Conservation (phyloP, 2,329 filamentous ascomycete species). For the Scedosporium boydii region DNA sequence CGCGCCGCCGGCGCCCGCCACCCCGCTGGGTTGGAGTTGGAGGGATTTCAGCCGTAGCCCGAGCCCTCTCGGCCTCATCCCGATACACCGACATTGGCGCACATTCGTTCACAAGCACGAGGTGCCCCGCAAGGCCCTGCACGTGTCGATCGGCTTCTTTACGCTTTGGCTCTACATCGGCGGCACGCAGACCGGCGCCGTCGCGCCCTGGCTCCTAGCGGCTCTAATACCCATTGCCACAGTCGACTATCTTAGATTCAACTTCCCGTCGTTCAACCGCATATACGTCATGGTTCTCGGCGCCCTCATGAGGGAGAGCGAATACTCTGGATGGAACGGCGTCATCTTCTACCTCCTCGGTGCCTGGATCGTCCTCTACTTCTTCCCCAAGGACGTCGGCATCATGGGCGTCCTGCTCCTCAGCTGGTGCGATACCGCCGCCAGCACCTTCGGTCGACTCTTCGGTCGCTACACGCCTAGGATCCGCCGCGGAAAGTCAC, state of each 20-base stretch:
- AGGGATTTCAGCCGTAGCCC: conserved; percentile 84
- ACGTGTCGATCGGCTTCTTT: conserved; percentile 94
- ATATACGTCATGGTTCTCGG: conserved; percentile 79
- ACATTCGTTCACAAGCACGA: conserved; percentile 94
- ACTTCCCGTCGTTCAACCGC: conserved; percentile 70
- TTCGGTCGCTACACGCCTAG: conserved; percentile 85
- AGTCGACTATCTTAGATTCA: conserved; percentile 75
- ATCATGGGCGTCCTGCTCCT: conserved; percentile 83
- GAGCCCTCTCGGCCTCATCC: conserved; percentile 86
- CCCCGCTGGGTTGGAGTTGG: conserved; percentile 62
- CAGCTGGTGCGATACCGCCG: conserved; percentile 96
- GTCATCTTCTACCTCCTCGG: conserved; percentile 95
- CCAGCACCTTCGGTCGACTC: conserved; percentile 83
- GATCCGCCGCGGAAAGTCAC: conserved; percentile 77
- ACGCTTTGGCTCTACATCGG: conserved; percentile 76
- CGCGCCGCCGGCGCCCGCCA: conserved; percentile 54
- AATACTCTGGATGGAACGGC: conserved; percentile 89
- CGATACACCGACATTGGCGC: conserved; percentile 86
- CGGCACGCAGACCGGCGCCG: conserved; percentile 65
- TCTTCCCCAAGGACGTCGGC: conserved; percentile 88
- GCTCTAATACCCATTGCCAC: conserved; percentile 76
- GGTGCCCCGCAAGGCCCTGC: conserved; percentile 84
- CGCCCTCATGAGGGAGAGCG: conserved; percentile 92
- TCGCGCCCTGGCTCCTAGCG: conserved; percentile 76
- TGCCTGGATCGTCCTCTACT: conserved; percentile 74